These are phyloP conservation scores for Amylocarpus encephaloides DNA, from an alignment of 2,329 filamentous ascomycete species.

Conservation along the genomic window DNA sequence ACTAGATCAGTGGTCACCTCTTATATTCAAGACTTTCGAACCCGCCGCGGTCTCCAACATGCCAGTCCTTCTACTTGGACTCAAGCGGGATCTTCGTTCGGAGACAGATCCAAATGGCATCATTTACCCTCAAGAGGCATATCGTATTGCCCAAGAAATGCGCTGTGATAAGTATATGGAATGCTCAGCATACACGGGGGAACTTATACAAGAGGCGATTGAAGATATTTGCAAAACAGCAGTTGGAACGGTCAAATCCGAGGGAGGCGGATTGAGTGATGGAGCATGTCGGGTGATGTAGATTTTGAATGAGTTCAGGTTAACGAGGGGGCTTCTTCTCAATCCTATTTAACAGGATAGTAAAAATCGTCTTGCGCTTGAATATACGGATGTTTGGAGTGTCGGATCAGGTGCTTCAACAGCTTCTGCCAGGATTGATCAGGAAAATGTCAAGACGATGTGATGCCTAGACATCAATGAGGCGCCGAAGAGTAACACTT, in stretches of 20 bases:
- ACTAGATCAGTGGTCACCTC: not conserved
- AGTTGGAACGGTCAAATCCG: constrained; percentile 39
- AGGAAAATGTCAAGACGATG: too few species aligned
- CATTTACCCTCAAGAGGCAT: constrained; percentile 56
- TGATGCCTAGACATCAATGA: too few species aligned
- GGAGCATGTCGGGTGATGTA: constrained; percentile 49
- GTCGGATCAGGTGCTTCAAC: too few species aligned
- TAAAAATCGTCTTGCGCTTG: not conserved
- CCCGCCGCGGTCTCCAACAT: constrained; percentile 37
- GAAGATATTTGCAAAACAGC: constrained; percentile 56
- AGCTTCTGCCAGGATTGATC: too few species aligned
- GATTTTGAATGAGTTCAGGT: constrained; percentile 11
- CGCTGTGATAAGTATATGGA: constrained; percentile 58
- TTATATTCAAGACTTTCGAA: constrained; percentile 41
- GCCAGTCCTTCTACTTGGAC: constrained; percentile 49
- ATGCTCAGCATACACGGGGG: constrained; percentile 55
- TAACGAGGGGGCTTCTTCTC: not conserved
- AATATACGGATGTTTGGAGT: too few species aligned
- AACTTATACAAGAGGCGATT: constrained; percentile 50
- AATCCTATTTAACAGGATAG: not conserved
- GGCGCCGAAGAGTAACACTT: too few species aligned
- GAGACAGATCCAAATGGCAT: constrained; percentile 53
- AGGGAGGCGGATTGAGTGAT: constrained; percentile 43
- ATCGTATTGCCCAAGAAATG: constrained; percentile 50
- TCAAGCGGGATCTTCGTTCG: constrained; percentile 53